Conservation (phyloP, 2,329 filamentous ascomycete species). For the Calcarisporium arbuscula region DNA sequence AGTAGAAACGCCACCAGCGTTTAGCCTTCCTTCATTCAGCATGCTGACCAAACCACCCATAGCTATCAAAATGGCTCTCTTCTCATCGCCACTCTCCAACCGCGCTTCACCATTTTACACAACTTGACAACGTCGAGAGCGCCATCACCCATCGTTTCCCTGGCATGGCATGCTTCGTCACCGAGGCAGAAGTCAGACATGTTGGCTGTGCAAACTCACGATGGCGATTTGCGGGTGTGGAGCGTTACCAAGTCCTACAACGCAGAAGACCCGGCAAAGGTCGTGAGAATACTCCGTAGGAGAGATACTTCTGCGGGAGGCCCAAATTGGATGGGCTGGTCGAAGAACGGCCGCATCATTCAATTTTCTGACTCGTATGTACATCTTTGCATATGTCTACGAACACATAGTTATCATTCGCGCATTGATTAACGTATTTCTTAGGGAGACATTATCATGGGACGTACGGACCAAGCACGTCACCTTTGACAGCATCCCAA, state of each 20-base stretch:
- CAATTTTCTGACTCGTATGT: constrained; percentile 87
- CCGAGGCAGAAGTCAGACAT: constrained; percentile 96
- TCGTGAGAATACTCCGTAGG: constrained; percentile 80
- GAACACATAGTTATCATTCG: constrained; percentile 36
- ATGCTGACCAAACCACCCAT: constrained; percentile 10
- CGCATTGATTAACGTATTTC: constrained; percentile 26
- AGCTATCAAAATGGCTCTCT: constrained; percentile 96
- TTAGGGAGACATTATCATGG: constrained; percentile 86
- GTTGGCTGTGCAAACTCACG: constrained; percentile 85
- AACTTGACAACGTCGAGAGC: constrained; percentile 78
- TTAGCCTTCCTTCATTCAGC: background rate
- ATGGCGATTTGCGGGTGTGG: constrained; percentile 93
- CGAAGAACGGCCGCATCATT: constrained; percentile 92
- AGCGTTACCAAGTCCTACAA: constrained; percentile 80
- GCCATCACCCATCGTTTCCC: constrained; percentile 78
- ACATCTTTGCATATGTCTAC: constrained; percentile 4
- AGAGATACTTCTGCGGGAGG: constrained; percentile 67
- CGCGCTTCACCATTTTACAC: constrained; percentile 89
- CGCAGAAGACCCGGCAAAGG: constrained; percentile 69
- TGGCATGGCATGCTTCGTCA: constrained; percentile 95
- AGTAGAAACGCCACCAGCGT: constrained; percentile 15
- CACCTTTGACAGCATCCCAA: constrained; percentile 82
- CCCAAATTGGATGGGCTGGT: constrained; percentile 97
- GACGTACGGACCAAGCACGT: constrained; percentile 98
- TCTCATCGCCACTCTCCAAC: constrained; percentile 80